Conservation (phyloP, 768 basidiomycete species). For the Tephrocybe sp. region DNA sequence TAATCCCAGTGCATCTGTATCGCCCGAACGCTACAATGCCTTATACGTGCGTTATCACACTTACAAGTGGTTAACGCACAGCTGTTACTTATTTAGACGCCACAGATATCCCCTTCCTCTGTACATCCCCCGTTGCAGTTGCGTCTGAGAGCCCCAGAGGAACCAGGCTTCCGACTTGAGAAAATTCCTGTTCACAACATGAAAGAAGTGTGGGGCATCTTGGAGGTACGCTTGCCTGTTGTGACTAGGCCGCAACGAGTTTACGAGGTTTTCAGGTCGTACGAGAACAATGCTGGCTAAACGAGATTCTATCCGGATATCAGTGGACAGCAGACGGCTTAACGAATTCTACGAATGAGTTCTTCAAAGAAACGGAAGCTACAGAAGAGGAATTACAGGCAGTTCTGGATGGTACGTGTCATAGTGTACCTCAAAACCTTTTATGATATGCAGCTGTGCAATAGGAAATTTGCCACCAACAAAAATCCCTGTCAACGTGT, state of each 20-base stretch:
- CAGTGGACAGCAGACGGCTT: slow-evolving; percentile 62
- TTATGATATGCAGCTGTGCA: slow-evolving; percentile 13
- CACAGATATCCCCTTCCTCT: slow-evolving; percentile 63
- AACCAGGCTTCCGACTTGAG: slow-evolving; percentile 75
- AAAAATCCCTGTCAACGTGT: slow-evolving; percentile 74
- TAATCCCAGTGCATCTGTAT: slow-evolving; percentile 44
- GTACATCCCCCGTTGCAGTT: slow-evolving; percentile 70
- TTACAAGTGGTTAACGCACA: background rate
- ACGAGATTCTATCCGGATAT: slow-evolving; percentile 62
- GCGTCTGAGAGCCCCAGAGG: slow-evolving; percentile 65
- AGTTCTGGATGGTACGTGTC: slow-evolving; percentile 55
- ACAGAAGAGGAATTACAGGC: slow-evolving; percentile 62
- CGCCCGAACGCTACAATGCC: slow-evolving; percentile 66
- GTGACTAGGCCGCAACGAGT: background rate
- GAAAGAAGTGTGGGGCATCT: slow-evolving; percentile 71
- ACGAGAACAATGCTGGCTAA: slow-evolving; percentile 83
- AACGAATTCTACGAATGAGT: slow-evolving; percentile 24
- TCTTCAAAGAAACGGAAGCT: slow-evolving; percentile 32
- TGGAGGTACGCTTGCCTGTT: slow-evolving; percentile 50
- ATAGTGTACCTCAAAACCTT: background rate
- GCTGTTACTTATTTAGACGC: background rate
- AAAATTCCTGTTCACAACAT: slow-evolving; percentile 69
- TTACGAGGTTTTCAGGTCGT: slow-evolving; percentile 51
- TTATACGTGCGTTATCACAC: slow-evolving; percentile 52
- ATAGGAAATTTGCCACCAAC: slow-evolving; percentile 53